Base-by-base conservation (phyloP, 805 yeast species). In the Naumovozyma castellii region DNA sequence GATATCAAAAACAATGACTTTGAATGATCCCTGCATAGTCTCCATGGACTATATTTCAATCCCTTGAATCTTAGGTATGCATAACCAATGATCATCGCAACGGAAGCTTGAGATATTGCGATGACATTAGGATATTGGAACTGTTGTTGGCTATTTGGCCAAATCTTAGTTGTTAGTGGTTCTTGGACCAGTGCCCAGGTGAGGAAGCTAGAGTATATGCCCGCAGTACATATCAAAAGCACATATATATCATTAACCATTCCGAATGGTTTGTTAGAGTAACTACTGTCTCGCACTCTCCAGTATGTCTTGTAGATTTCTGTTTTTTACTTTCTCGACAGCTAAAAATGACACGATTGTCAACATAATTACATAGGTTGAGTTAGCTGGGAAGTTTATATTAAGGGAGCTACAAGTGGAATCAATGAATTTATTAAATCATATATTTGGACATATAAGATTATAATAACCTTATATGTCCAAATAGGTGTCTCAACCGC, bases 141-240 rank as follows among this genome's bases (percentile, higher is more conserved):
- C 38, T 66, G 68, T 20, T 67, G 70, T 13, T 60, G 54, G 22
- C 73, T 72, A 6, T 64, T 50, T 1, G 84, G 85, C 61, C 87
- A 86, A 10, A 83, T 74, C 35, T 78, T 79, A 1, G 87, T 76
- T 12, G 87, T 73, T 47, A 92, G 76, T 35, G 90, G 78, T 59
- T 92, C 98, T 56, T 92, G 97, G 10, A 92, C 73, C 29, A 85
- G 72, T 0, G 95, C 87, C 98, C 98, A 92, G 1, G 90, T 72
- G 19, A 92, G 64, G 52, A 92, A 92, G 36, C 95, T 81, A 2
- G 75, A 76, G 54, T 92, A 92, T 29, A 92, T 84, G 0, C 97
- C 97, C 1, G 41, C 41, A 1, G 64, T 58, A 35, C 67, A 63
- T n/a, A 58, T 38, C 3, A 54, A 15, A 20, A 66, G 46, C 36